phyloP scores from a whole-genome alignment of 176 grass and related monocot species.

The Metroxylon sagu region DNA sequence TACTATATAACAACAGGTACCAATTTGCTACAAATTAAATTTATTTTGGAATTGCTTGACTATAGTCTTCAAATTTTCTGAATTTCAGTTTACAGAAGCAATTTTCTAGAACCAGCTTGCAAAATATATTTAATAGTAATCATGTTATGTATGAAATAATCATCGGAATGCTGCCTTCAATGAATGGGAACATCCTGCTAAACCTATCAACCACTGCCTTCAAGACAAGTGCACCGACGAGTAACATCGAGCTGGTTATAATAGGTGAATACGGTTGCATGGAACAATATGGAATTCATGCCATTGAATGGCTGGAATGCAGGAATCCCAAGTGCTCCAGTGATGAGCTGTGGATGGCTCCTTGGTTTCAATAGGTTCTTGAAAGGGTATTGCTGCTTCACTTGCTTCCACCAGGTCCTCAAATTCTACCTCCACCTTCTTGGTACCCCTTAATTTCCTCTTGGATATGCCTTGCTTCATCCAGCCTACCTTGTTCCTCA shows the following conservation, averaged over 20 bases:
- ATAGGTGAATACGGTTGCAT: slow-evolving; percentile 4
- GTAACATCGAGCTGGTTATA: slow-evolving; percentile 2
- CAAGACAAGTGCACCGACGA: neutral
- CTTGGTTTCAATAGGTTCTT: slow-evolving; percentile 15
- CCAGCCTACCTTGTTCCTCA: slow-evolving; percentile 26
- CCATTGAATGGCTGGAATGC: slow-evolving; percentile 5
- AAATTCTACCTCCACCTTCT: slow-evolving; percentile 31
- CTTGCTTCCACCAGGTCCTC: slow-evolving; percentile 36
- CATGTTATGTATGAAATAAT: neutral
- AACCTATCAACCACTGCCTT: neutral
- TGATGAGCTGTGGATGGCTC: slow-evolving; percentile 3
- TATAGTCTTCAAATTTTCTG: too few relatives aligned
- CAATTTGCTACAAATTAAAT: too few relatives aligned
- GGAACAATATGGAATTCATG: slow-evolving; percentile 8
- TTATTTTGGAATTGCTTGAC: too few relatives aligned
- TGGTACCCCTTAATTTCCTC: slow-evolving; percentile 43
- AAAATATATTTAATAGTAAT: too few relatives aligned
- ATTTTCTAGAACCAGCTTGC: too few relatives aligned
- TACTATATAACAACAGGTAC: too few relatives aligned
- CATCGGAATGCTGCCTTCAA: slow-evolving; percentile 8
- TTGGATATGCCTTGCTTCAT: slow-evolving; percentile 12
- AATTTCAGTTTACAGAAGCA: too few relatives aligned
- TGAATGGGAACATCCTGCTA: slow-evolving; percentile 12
- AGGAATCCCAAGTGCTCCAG: slow-evolving; percentile 1
- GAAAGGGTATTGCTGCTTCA: slow-evolving; percentile 30